A percentile compares a stretch with the other conserved stretches of the same genome.
Evolutionary conservation across 768 basidiomycete genomes (phyloP).

Genomic region (Pholiota microspora): DNA sequence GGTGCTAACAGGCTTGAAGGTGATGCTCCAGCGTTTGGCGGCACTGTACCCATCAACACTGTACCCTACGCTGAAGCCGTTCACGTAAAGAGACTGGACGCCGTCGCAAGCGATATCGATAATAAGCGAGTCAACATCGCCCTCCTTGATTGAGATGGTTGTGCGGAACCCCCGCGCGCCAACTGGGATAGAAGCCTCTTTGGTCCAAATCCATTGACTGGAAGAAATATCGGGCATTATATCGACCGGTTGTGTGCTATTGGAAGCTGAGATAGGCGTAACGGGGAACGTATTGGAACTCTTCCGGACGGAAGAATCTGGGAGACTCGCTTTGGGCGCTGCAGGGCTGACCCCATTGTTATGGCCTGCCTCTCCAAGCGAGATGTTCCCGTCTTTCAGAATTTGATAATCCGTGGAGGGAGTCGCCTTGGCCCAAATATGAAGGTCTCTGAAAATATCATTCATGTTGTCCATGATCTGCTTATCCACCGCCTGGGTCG

Average conservation of each 20-base stretch:
- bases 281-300: too few species aligned
- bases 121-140: conserved; percentile 18
- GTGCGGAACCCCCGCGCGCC: conserved; percentile 29
- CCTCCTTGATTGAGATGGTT: conserved; percentile 17
- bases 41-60: conserved; percentile 11
- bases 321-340: too few species aligned
- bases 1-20: conserved; percentile 7
- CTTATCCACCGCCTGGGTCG: not conserved
- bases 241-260: not conserved
- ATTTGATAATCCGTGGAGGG: not conserved
- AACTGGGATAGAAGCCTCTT: conserved; percentile 19
- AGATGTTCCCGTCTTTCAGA: not conserved
- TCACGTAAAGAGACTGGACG: conserved; percentile 26
- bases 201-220: conserved; percentile 29
- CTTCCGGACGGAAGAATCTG: too few species aligned
- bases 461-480: not conserved
- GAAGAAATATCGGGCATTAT: not conserved
- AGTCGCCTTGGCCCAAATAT: not conserved
- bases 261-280: too few species aligned
- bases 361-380: too few species aligned
- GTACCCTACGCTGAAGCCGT: conserved; percentile 24
- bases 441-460: not conserved
- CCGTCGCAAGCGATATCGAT: conserved; percentile 26
- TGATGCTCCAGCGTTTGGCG: conserved; percentile 9
- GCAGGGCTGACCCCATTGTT: not conserved